Percentiles rank a stretch among this genome's conserved stretches.
Evolutionary conservation across 139 green algal species (phyloP).

Genomic region (Coccomyxa sp.): DNA sequence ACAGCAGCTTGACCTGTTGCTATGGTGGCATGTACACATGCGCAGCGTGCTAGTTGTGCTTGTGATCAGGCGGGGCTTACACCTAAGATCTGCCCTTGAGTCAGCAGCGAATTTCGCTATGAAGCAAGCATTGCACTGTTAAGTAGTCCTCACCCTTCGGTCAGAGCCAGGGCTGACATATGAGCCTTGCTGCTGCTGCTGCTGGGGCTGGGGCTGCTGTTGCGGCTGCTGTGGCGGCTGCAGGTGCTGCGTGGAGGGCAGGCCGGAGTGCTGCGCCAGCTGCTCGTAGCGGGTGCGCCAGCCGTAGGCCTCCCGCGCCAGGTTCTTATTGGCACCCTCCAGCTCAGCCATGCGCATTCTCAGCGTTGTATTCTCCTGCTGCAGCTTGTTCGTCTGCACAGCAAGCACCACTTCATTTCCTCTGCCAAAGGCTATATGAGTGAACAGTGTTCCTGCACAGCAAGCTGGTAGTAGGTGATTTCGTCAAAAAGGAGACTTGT

Average conservation of each 20-base stretch:
- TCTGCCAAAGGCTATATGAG: neutral
- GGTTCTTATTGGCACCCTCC: neutral
- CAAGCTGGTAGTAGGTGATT: neutral
- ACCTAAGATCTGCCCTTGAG: too few species aligned
- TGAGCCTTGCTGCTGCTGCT: too few species aligned
- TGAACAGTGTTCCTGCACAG: neutral
- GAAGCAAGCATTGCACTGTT: too few species aligned
- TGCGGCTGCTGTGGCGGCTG: neutral
- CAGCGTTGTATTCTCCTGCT: neutral
- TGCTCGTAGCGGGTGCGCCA: slow-evolving; percentile 5
- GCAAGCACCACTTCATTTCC: neutral
- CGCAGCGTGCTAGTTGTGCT: too few species aligned
- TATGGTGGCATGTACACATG: too few species aligned
- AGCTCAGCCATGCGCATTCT: neutral
- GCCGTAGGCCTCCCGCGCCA: neutral
- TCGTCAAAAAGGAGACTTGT: neutral
- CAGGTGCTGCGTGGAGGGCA: neutral
- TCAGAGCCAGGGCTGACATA: too few species aligned
- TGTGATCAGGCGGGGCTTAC: too few species aligned
- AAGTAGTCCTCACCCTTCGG: too few species aligned
- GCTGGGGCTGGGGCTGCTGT: neutral
- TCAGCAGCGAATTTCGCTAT: too few species aligned
- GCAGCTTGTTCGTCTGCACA: neutral
- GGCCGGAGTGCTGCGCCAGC: neutral
- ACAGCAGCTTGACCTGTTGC: too few species aligned